Conservation (phyloP, 495 filamentous ascomycete genomes). For the Margaritispora aquatica region DNA sequence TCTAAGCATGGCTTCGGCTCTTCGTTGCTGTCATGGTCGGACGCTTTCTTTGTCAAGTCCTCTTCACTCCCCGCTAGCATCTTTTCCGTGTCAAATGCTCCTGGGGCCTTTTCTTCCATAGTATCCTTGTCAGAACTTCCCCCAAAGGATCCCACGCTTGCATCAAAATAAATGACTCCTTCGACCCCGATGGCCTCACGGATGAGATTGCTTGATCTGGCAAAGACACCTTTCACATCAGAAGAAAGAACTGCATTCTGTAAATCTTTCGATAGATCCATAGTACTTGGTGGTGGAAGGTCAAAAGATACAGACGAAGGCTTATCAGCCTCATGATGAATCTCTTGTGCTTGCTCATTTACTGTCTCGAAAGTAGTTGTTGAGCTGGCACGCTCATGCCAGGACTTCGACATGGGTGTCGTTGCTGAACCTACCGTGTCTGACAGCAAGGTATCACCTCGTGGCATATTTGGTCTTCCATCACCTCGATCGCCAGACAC, state of each 20-base stretch:
- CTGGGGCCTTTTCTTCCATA: conserved; percentile 21
- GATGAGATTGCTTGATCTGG: conserved; percentile 41
- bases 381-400: conserved; percentile 14
- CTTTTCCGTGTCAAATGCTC: conserved; percentile 8
- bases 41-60: conserved; percentile 6
- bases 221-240: conserved; percentile 32
- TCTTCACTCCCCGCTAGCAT: conserved; percentile 12
- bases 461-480: conserved; percentile 13
- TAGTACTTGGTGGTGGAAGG: conserved; percentile 2
- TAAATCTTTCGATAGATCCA: conserved; percentile 17
- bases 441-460: conserved; percentile 4
- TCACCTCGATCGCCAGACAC: neutral
- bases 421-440: conserved; percentile 5
- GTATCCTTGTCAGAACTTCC: conserved; percentile 15
- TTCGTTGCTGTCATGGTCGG: neutral
- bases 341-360: conserved; percentile 1
- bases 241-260: conserved; percentile 27
- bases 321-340: conserved; percentile 8
- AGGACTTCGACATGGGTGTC: conserved; percentile 9
- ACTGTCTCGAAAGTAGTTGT: conserved; percentile 17
- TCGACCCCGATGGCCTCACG: conserved; percentile 45
- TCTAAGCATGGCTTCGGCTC: conserved; percentile 9
- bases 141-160: conserved; percentile 29
- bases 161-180: conserved; percentile 47
- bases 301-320: conserved; percentile 20